These are phyloP conservation scores for Naganishia randhawae DNA, from an alignment of 768 basidiomycete genomes.

Conservation along the genomic window DNA sequence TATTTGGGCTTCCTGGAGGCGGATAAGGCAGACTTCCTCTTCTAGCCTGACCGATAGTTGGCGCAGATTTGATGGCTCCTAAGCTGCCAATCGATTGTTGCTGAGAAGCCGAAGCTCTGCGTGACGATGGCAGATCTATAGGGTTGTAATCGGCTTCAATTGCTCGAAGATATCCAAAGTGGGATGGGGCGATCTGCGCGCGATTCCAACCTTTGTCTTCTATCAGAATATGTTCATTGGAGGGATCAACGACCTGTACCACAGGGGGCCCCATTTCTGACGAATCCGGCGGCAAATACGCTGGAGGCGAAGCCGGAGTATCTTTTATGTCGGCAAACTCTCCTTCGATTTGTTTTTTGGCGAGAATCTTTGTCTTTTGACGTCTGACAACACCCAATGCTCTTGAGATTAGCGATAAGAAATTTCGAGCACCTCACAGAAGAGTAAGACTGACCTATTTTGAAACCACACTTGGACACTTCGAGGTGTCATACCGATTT, in stretches of 20 bases:
- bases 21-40: conserved; percentile 48
- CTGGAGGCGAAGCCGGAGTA: neutral
- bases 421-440: neutral
- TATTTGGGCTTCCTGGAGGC: conserved; percentile 31
- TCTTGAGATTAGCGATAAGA: neutral
- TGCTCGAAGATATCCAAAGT: neutral
- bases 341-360: conserved; percentile 14
- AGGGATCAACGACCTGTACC: neutral
- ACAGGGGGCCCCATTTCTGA: neutral
- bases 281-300: neutral
- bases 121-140: neutral
- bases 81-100: neutral
- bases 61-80: neutral
- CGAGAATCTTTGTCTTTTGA: conserved; percentile 27
- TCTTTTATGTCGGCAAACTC: neutral
- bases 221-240: neutral
- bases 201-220: neutral
- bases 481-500: conserved; percentile 86
- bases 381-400: conserved; percentile 9
- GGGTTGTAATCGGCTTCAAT: neutral
- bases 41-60: conserved; percentile 28
- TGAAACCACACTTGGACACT: conserved; percentile 81
- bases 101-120: neutral
- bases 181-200: neutral
- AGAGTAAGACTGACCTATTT: conserved; percentile 39